These are phyloP conservation scores for Suhomyces emberorum DNA, from an alignment of 805 yeast genomes.

Conservation along the genomic window DNA sequence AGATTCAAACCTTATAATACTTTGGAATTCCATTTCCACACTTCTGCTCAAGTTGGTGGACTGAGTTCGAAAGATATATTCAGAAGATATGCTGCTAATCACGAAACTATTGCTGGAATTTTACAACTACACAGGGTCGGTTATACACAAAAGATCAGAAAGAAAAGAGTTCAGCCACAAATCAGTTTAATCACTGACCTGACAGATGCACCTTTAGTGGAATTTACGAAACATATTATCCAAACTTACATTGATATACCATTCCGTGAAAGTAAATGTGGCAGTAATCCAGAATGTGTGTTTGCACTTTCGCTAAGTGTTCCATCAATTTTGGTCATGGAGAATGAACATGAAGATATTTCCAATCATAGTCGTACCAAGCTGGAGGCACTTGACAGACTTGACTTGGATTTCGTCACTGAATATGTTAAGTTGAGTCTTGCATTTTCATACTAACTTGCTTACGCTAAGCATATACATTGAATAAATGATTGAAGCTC, in stretches of 20 bases:
- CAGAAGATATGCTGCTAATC: constrained; percentile 42
- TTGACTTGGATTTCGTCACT: constrained; percentile 75
- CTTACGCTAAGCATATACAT: constrained; percentile 14
- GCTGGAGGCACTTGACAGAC: constrained; percentile 75
- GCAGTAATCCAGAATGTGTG: constrained; percentile 92
- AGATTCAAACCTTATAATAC: constrained; percentile 62
- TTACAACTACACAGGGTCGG: constrained; percentile 96
- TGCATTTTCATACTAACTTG: constrained; percentile 69
- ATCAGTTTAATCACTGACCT: constrained; percentile 81
- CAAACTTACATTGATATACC: constrained; percentile 63
- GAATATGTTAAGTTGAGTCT: constrained; percentile 79
- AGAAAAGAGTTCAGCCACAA: constrained; percentile 53
- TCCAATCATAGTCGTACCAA: constrained; percentile 74
- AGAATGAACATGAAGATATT: constrained; percentile 61
- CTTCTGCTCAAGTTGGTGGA: constrained; percentile 93
- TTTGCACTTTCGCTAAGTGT: constrained; percentile 79
- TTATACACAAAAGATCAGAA: constrained; percentile 50
- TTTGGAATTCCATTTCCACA: constrained; percentile 88
- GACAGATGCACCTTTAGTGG: constrained; percentile 51
- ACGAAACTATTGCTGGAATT: constrained; percentile 70
- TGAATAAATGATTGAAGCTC: constrained; percentile 4
- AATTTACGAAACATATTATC: constrained; percentile 60
- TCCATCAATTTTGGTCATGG: constrained; percentile 82
- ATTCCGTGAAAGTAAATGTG: constrained; percentile 74
- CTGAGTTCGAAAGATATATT: constrained; percentile 83